phyloP scores from a whole-genome alignment of 305 asterid genomes.

The Fraxinus ornus region DNA sequence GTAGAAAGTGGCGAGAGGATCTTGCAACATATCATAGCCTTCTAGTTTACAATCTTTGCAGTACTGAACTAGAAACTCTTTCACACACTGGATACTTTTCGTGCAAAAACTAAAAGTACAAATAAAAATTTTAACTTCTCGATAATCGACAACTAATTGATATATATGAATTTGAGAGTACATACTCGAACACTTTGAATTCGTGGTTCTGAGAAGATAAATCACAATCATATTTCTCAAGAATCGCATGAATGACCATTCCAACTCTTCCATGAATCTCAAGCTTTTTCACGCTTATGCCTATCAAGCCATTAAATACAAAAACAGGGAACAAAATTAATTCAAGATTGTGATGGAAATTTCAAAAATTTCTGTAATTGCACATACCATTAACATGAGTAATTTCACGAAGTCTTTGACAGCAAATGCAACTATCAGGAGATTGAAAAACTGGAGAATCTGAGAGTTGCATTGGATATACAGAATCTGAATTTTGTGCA shows the following conservation, averaged over 20 bases:
- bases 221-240: slow-evolving; percentile 36
- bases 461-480: slow-evolving; percentile 34
- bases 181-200: slow-evolving; percentile 59
- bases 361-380: too few relatives aligned
- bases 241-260: slow-evolving; percentile 53
- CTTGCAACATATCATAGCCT: slow-evolving; percentile 53
- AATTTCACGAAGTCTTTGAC: slow-evolving; percentile 62
- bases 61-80: slow-evolving; percentile 57
- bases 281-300: slow-evolving; percentile 42
- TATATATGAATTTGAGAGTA: not conserved
- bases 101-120: slow-evolving; percentile 42
- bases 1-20: slow-evolving; percentile 61
- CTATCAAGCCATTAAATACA: slow-evolving; percentile 26
- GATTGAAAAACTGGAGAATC: slow-evolving; percentile 23
- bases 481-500: slow-evolving; percentile 14
- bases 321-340: not conserved
- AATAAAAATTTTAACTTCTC: not conserved
- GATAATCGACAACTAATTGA: not conserved
- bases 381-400: slow-evolving; percentile 53
- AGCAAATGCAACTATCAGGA: slow-evolving; percentile 45
- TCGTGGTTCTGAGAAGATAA: slow-evolving; percentile 35
- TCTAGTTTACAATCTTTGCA: slow-evolving; percentile 54
- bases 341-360: too few relatives aligned
- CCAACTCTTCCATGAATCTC: slow-evolving; percentile 77
- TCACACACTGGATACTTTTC: slow-evolving; percentile 50